Evolutionary conservation across 257 asterid genomes (phyloP).

Genomic region (Petrea volubilis): DNA sequence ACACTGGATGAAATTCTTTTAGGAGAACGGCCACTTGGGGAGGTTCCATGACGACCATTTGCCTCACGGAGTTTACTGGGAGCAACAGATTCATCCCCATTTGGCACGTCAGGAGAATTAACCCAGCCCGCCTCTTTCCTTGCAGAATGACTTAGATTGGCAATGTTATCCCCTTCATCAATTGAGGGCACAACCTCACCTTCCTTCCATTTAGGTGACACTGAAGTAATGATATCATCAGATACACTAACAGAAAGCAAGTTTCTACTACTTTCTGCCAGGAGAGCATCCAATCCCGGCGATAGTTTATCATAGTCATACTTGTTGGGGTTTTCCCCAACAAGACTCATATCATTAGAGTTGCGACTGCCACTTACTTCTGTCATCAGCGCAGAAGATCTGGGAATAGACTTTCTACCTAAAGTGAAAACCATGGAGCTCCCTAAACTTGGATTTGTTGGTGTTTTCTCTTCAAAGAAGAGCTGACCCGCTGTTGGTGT

Average conservation of each 20-base stretch:
- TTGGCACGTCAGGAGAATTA: slow-evolving; percentile 23
- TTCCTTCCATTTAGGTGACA: slow-evolving; percentile 36
- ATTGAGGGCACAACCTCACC: slow-evolving; percentile 25
- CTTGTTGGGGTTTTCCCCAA: slow-evolving; percentile 56
- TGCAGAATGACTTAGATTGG: slow-evolving; percentile 22
- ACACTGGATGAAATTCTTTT: slow-evolving; percentile 29
- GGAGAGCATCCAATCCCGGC: slow-evolving; percentile 68
- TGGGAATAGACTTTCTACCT: slow-evolving; percentile 39
- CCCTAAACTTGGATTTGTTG: slow-evolving; percentile 45
- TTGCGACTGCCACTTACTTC: slow-evolving; percentile 49
- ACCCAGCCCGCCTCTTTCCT: slow-evolving; percentile 26
- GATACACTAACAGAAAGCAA: slow-evolving; percentile 38
- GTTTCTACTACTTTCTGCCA: slow-evolving; percentile 53
- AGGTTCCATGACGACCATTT: slow-evolving; percentile 32
- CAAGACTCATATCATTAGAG: slow-evolving; percentile 90
- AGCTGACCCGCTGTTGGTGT: slow-evolving; percentile 67
- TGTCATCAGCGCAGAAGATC: slow-evolving; percentile 35
- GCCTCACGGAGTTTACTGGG: slow-evolving; percentile 28
- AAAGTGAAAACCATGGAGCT: slow-evolving; percentile 66
- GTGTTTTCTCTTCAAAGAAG: slow-evolving; percentile 73
- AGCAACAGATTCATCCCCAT: slow-evolving; percentile 42
- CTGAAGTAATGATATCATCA: slow-evolving; percentile 37
- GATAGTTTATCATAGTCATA: slow-evolving; percentile 73
- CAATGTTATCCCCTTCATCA: slow-evolving; percentile 34
- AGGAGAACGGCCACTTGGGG: slow-evolving; percentile 24